Percentiles rank a stretch among this genome's conserved stretches.
Evolutionary conservation across 768 basidiomycete species (phyloP).

Genomic region (Boletus pseudo-olivaceus): DNA sequence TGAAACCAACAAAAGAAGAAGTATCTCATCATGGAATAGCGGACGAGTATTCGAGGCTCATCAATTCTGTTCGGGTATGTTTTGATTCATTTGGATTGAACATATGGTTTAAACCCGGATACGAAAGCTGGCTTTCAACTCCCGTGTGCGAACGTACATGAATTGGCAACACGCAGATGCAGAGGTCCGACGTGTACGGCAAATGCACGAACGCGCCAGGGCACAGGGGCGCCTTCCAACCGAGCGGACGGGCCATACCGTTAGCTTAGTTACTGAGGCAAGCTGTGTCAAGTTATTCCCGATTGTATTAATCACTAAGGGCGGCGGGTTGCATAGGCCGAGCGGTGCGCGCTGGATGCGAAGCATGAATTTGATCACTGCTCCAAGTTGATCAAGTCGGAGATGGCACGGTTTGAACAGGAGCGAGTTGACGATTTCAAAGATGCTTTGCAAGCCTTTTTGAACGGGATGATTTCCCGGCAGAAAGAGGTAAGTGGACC

Average conservation of each 20-base stretch:
- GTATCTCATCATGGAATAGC: conserved; percentile 34
- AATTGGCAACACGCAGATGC: conserved; percentile 78
- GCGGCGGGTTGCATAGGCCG: conserved; percentile 50
- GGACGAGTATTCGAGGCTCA: conserved; percentile 92
- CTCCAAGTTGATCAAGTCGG: conserved; percentile 83
- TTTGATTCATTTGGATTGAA: background rate
- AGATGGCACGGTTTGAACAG: conserved; percentile 87
- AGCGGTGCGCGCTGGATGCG: conserved; percentile 76
- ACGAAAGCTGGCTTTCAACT: conserved; percentile 76
- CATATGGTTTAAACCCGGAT: background rate
- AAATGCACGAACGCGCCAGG: conserved; percentile 77
- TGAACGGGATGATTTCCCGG: conserved; percentile 81
- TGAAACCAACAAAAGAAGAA: background rate
- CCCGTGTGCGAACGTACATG: conserved; percentile 79
- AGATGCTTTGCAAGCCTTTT: conserved; percentile 70
- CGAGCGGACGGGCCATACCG: conserved; percentile 69
- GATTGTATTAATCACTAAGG: background rate
- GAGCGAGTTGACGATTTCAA: conserved; percentile 95
- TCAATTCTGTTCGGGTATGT: conserved; percentile 80
- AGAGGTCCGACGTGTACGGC: conserved; percentile 67
- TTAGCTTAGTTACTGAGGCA: conserved; percentile 80
- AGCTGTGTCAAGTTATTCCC: conserved; percentile 18
- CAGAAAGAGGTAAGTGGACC: conserved; percentile 67
- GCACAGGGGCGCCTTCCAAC: conserved; percentile 68
- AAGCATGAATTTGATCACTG: conserved; percentile 88